Evolutionary conservation across 2,329 filamentous ascomycete genomes (phyloP).

Genomic region (Xylaria sp.): DNA sequence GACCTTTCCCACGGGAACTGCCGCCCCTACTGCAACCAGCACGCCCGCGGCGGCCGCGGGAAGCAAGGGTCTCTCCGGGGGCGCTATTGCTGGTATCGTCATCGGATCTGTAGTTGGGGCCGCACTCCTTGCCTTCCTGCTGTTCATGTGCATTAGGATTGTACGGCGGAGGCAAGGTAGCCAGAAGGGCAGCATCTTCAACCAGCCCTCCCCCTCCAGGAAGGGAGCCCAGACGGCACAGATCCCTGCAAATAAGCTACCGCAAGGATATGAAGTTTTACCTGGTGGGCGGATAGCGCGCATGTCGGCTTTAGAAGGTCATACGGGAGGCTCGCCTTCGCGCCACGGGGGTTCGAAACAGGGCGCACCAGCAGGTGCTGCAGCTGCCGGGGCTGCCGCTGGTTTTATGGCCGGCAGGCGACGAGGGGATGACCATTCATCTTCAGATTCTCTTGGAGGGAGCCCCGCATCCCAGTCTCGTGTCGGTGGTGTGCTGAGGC

Average conservation of each 20-base stretch:
- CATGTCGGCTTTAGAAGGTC: slow-evolving; percentile 90
- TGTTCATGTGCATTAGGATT: slow-evolving; percentile 67
- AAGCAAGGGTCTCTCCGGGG: slow-evolving; percentile 66
- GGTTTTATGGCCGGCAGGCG: slow-evolving; percentile 51
- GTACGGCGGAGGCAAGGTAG: slow-evolving; percentile 58
- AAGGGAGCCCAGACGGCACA: slow-evolving; percentile 50
- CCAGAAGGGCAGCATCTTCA: slow-evolving; percentile 76
- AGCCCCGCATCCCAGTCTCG: slow-evolving; percentile 71
- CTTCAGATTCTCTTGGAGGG: slow-evolving; percentile 71
- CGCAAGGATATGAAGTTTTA: slow-evolving; percentile 70
- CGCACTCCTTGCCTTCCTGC: slow-evolving; percentile 67
- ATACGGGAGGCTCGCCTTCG: slow-evolving; percentile 63
- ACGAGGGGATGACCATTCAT: slow-evolving; percentile 61
- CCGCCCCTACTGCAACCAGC: slow-evolving; percentile 51
- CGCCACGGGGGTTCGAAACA: slow-evolving; percentile 54
- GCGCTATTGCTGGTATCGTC: slow-evolving; percentile 87
- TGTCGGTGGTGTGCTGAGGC: slow-evolving; percentile 58
- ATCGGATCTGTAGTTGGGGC: slow-evolving; percentile 76
- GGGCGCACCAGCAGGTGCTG: slow-evolving; percentile 49
- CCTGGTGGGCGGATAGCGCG: slow-evolving; percentile 89
- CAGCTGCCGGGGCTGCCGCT: slow-evolving; percentile 50
- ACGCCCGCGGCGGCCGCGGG: slow-evolving; percentile 38
- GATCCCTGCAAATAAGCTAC: slow-evolving; percentile 31
- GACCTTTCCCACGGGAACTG: slow-evolving; percentile 54
- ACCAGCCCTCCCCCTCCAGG: slow-evolving; percentile 80